Evolutionary conservation across 371 early-diverging fungal genomes (phyloP).

Genomic region (Umbelopsis sp.): DNA sequence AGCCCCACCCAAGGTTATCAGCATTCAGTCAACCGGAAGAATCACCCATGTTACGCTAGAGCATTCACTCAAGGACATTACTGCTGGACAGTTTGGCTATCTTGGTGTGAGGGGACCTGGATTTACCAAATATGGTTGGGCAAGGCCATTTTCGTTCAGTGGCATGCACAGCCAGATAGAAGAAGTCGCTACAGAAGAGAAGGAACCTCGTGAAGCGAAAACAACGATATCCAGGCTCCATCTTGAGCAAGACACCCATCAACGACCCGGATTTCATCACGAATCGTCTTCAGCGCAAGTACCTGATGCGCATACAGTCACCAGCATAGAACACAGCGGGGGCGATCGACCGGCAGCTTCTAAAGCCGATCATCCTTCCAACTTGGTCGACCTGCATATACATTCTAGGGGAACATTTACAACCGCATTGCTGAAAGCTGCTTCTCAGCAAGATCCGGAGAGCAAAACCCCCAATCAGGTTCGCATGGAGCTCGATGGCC

Average conservation of each 20-base stretch:
- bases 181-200: not conserved
- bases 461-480: not conserved
- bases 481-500: constrained; percentile 1
- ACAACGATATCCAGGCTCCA: not conserved
- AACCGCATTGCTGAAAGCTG: not conserved
- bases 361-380: not conserved
- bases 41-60: not conserved
- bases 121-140: constrained; percentile 1
- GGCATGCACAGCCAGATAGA: not conserved
- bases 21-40: not conserved
- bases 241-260: not conserved
- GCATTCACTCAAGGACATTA: not conserved
- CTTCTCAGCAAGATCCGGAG: not conserved
- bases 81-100: constrained; percentile 15
- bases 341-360: not conserved
- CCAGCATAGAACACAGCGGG: not conserved
- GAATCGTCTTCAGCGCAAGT: constrained; percentile 9
- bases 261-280: constrained; percentile 6
- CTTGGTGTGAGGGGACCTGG: constrained; percentile 7
- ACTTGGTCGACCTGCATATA: not conserved
- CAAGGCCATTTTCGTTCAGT: constrained; percentile 12
- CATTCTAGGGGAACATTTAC: not conserved
- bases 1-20: not conserved
- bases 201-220: not conserved
- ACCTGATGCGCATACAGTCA: not conserved